Evolutionary conservation across 2,329 filamentous ascomycete species (phyloP), one percentile per base, ranked within the genome.

Genomic region (Neopestalotiopsis sp.): DNA sequence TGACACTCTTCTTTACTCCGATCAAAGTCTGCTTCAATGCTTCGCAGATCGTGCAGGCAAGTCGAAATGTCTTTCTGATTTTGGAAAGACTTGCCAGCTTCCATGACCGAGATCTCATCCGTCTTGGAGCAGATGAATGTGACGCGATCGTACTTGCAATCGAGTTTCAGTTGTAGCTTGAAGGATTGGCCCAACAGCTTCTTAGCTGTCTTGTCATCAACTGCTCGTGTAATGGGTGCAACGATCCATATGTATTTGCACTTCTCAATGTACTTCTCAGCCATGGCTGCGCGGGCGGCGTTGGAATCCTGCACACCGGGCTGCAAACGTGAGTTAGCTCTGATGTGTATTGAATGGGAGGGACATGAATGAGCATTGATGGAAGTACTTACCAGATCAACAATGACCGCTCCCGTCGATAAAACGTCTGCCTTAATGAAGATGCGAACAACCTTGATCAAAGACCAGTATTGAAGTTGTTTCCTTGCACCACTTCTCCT

Each of bases 301-400:
- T 91, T 91, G 0, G 85, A 85, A 73, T 91, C 89, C 14, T 88
- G 84, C 0, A 88, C 81, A 57, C 89, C 88, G 5, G 89, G 89
- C 76, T 65, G 24, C n/a, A 49, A 34, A 4, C 9, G 20, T 28
- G 10, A 20, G 59, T 49, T 34, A 64, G 7, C 14, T 38, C n/a
- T 20, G 32, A 10, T 38, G 10, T 38, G 24, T 24, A 24, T 24
- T 32, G 14, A 28, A 30, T 20, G 17, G 14, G n/a, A 20, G 28
- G 14, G 40, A 4, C 17, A 17, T 28, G 7, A 62, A 10, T 17
- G n/a, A 34, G 45, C 17, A 65, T 49, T 49, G 4, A 49, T 7
- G 30, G 40, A 28, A 24, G 28, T 14, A 57, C 63, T 65, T 10
- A 65, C 63, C 45, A 91, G 77, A 74, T 91, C 87, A 14, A 89